These are phyloP conservation scores for Paecilomyces formosus DNA, from an alignment of 2,329 filamentous ascomycete species.

Conservation along the genomic window DNA sequence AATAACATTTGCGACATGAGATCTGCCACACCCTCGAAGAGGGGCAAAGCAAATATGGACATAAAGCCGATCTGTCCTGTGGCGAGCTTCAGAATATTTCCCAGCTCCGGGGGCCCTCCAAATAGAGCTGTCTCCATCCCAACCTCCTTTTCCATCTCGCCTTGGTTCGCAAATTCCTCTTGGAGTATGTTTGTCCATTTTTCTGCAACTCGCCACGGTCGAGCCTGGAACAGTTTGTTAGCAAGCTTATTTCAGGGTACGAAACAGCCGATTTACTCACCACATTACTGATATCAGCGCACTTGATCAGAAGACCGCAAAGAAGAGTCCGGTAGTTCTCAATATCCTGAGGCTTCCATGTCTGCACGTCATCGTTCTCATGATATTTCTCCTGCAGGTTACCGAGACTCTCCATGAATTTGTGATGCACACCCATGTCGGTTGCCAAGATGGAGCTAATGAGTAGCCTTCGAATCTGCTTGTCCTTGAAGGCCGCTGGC, in stretches of 20 bases:
- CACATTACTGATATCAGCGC: constrained; percentile 97
- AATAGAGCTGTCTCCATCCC: constrained; percentile 83
- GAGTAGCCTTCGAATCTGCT: constrained; percentile 78
- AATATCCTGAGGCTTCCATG: constrained; percentile 68
- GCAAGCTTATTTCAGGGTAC: not conserved
- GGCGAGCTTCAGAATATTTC: constrained; percentile 73
- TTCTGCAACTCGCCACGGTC: constrained; percentile 72
- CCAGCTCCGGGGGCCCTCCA: constrained; percentile 67
- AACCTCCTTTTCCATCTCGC: constrained; percentile 81
- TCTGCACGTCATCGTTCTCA: constrained; percentile 57
- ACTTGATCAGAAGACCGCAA: constrained; percentile 94
- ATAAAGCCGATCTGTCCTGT: constrained; percentile 93
- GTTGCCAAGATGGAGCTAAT: constrained; percentile 97
- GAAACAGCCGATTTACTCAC: constrained; percentile 47
- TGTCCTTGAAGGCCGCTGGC: constrained; percentile 72
- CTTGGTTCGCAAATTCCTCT: constrained; percentile 89
- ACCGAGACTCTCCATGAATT: constrained; percentile 87
- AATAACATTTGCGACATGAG: constrained; percentile 80
- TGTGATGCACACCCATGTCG: constrained; percentile 94
- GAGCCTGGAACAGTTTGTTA: constrained; percentile 50
- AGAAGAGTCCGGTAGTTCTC: constrained; percentile 71
- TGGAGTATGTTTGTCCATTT: constrained; percentile 92
- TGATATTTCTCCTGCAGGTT: constrained; percentile 71
- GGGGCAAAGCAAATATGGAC: constrained; percentile 86
- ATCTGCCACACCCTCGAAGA: constrained; percentile 82